phyloP scores from a whole-genome alignment of 352 stramenopile species.

The Phytophthora multivora region DNA sequence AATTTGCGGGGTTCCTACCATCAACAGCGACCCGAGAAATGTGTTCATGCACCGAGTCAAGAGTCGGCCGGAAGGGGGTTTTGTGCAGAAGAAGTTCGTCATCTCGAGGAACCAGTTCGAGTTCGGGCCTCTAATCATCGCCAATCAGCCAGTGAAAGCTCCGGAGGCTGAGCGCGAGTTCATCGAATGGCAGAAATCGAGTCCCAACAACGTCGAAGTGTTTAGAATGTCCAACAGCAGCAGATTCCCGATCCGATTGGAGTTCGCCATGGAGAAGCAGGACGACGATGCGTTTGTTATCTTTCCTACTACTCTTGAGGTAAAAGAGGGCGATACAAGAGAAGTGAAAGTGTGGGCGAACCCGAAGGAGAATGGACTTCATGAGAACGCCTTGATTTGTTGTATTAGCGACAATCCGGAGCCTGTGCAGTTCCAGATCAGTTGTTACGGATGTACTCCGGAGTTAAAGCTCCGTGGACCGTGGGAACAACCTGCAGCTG shows the following conservation, averaged over 20 bases:
- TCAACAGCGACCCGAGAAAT: constrained; percentile 93
- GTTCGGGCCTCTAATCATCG: constrained; percentile 92
- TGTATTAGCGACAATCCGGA: constrained; percentile 92
- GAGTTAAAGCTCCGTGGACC: constrained; percentile 78
- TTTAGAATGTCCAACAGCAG: constrained; percentile 93
- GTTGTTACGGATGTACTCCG: constrained; percentile 86
- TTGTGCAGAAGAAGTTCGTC: constrained; percentile 93
- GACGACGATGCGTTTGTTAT: constrained; percentile 62
- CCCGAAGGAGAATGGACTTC: constrained; percentile 58
- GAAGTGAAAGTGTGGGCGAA: constrained; percentile 94
- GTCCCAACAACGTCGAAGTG: constrained; percentile 83
- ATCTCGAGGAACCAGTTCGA: constrained; percentile 90
- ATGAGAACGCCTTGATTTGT: constrained; percentile 86
- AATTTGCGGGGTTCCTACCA: constrained; percentile 86
- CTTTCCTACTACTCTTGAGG: constrained; percentile 69
- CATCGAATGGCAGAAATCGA: constrained; percentile 47
- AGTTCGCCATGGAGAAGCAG: constrained; percentile 52
- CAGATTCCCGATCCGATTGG: constrained; percentile 71
- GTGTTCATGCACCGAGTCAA: constrained; percentile 96
- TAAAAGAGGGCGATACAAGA: constrained; percentile 89
- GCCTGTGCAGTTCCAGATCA: constrained; percentile 85
- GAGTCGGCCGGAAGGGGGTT: constrained; percentile 55
- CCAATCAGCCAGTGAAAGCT: constrained; percentile 13
- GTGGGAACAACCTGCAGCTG: constrained; percentile 77
- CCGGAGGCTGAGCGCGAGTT: constrained; percentile 60